Evolutionary conservation across 306 rosid species (phyloP), one percentile per base, ranked within the genome.

Genomic region (Sphenostylis stenocarpa): DNA sequence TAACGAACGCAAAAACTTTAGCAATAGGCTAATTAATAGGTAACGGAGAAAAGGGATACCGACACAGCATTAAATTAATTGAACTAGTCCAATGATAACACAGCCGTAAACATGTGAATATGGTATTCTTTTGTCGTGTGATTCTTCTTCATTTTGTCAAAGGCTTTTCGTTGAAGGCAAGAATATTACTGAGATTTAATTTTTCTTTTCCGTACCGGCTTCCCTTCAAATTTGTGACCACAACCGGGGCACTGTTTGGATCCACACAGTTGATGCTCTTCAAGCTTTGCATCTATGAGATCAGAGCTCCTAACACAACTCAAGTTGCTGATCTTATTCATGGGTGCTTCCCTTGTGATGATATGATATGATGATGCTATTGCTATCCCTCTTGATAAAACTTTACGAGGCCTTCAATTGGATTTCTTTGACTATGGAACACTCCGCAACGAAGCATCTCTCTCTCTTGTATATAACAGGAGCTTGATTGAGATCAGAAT

Each of bases 181-280:
- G 83, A 83, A 83, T 80, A 65, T 66, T 66, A 66, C 21, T 41
- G 75, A 67, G 65, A 57, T 64, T 19, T 26, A 64, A 3, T 63
- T 64, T 36, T 23, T 53, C 15, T 34, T 34, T 71, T 63, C 51
- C 82, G 20, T 88, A 92, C 97, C 91, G 97, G 93, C 76, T 93
- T 95, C 71, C 80, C 89, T 84, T 96, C 88, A 57, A 96, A 90
- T 76, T 87, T 91, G 80, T 92, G 99, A 11, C 99, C 99, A 52
- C 99, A 96, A 56, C 90, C 90, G 11, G 98, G 98, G 67, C 98
- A 92, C 76, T 91, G 98, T 77, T 96, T 96, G 84, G 99, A 92
- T 90, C 92, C 96, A 88, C 99, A 96, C 80, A 87, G 79, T 77
- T 92, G 96, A 87, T 96, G 97, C 63, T 92, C 94, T 87, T 89